Evolutionary conservation across 2,329 filamentous ascomycete genomes (phyloP), one percentile per base, ranked within the genome.

Genomic region (Clarireedia paspali): DNA sequence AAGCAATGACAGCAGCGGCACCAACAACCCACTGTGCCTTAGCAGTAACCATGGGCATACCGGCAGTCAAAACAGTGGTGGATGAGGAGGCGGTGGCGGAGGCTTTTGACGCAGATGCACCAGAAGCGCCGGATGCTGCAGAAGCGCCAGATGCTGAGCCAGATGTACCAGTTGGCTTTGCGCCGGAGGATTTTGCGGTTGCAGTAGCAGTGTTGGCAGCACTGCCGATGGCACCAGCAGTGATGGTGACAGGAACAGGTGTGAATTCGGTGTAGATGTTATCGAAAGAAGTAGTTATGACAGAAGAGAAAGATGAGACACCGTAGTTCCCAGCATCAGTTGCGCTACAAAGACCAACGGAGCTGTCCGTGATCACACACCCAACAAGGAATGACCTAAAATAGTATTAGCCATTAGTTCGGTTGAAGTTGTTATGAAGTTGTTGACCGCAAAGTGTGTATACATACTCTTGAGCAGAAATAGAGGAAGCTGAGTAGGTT

Each of bases 1-100:
- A 56, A n/a, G 58, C 64, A 39, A 60, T 62, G 73, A 20, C 64
- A 6, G 57, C 63, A 4, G 62, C 64, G 2, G 61, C 61, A 48
- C 62, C 62, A 34, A 65, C 7, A 46, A 60, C 42, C 62, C 63
- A 64, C 38, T 55, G 52, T 39, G 62, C 62, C 47, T 63, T 64
- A 5, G 60, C 61, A 51, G 63, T 66, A 26, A 62, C 57, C 63
- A 63, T 62, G 3, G 64, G 55, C 46, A 62, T 57, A n/a, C 58
- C 63, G 34, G 38, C 61, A 23, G 53, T 45, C n/a, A 30, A 53
- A 54, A 45, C 23, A 38, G 55, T 36, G 15, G 44, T 53, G 26
- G 51, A 55, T 30, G 55, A 44, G 3, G 56, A 53, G 9, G 24
- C 59, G 12, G 53, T 50, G 15, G 24, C 54, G 10, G 57, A 46